Conservation (phyloP, 345 rosid genomes). For the Linum tenue region DNA sequence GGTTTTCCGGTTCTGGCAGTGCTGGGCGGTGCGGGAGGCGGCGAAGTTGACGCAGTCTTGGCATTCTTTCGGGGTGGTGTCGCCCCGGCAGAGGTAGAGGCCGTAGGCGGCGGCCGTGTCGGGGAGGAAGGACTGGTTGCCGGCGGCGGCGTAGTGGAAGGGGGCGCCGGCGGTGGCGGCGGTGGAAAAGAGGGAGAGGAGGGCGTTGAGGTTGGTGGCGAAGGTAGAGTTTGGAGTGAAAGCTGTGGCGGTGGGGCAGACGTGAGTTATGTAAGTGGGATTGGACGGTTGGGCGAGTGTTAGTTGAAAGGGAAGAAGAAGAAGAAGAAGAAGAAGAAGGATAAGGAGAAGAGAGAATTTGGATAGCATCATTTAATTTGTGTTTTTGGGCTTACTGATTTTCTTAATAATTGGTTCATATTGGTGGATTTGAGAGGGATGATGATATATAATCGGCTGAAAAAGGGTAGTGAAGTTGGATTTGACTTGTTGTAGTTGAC, state of each 20-base stretch:
- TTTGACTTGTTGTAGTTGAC: no score
- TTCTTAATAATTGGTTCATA: no score
- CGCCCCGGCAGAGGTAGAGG: constrained; percentile 35
- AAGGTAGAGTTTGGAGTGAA: constrained; percentile 16
- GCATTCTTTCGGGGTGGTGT: constrained; percentile 11
- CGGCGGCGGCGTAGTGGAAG: constrained; percentile 17
- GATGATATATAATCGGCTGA: no score
- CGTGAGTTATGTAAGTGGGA: background rate
- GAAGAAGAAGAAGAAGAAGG: background rate
- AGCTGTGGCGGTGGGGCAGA: constrained; percentile 10
- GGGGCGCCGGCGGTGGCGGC: constrained; percentile 2
- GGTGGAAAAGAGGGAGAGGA: constrained; percentile 24
- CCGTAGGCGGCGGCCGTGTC: constrained; percentile 9
- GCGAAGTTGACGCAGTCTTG: constrained; percentile 18
- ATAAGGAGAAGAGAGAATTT: background rate
- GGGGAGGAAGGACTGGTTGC: background rate
- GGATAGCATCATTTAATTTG: background rate
- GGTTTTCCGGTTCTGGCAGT: constrained; percentile 14
- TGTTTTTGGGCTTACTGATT: no score
- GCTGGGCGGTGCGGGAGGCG: background rate
- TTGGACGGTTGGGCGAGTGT: background rate
- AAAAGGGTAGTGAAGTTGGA: no score
- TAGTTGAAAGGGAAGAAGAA: background rate
- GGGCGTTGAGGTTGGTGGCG: constrained; percentile 11
- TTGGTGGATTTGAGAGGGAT: no score